Conservation (phyloP, 1,284 basidiomycete species). For the Prillingera fragicola region DNA sequence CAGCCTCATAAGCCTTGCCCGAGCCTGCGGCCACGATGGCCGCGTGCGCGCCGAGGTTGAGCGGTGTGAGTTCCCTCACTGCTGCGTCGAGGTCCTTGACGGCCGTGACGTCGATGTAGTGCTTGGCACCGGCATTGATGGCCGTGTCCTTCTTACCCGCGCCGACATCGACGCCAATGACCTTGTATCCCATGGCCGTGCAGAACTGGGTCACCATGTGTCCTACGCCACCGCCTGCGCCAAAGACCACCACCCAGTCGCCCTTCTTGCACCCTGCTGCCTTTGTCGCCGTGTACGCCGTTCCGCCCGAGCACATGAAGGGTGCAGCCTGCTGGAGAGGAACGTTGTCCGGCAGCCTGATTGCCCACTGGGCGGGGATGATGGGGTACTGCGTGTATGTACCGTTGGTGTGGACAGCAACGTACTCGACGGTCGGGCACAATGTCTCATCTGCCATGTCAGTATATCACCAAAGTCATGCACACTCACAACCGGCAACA, state of each 20-base stretch:
- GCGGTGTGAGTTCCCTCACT: constrained; percentile 12
- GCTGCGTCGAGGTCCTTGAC: no score
- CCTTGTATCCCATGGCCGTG: constrained; percentile 12
- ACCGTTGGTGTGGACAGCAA: neutral
- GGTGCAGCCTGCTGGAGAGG: constrained; percentile 15
- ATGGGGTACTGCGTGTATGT: neutral
- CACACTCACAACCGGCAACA: no score
- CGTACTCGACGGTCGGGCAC: neutral
- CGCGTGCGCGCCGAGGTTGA: constrained; percentile 14
- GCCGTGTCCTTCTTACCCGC: constrained; percentile 10
- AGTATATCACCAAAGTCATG: no score
- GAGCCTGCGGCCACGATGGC: constrained; percentile 17
- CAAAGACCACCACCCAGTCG: constrained; percentile 9
- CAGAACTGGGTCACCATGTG: constrained; percentile 21
- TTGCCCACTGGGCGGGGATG: neutral
- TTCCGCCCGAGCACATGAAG: constrained; percentile 21
- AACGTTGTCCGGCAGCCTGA: constrained; percentile 9
- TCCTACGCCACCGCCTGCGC: constrained; percentile 16
- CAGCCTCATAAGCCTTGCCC: constrained; percentile 15
- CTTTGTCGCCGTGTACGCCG: constrained; percentile 19
- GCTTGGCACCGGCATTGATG: constrained; percentile 7
- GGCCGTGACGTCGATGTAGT: constrained; percentile 11
- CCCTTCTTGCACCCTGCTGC: constrained; percentile 11
- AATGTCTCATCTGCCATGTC: neutral
- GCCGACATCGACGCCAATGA: constrained; percentile 17